Evolutionary conservation across 352 stramenopile genomes (phyloP).

Genomic region (Pythium insidiosum): DNA sequence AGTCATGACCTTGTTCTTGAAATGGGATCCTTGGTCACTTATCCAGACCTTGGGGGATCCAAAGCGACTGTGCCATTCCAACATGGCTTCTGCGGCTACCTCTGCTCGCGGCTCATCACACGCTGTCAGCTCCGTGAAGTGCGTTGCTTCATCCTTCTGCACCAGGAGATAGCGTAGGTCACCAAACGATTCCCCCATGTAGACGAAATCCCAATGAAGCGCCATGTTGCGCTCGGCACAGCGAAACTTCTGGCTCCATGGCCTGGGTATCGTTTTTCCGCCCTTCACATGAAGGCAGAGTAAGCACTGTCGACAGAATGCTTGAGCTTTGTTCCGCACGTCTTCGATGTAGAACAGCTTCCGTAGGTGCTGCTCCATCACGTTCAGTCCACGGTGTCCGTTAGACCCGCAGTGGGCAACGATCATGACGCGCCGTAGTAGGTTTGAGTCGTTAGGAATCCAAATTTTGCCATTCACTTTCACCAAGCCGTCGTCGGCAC

Average conservation of each 20-base stretch:
- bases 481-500: not conserved
- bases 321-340: not conserved
- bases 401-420: conserved; percentile 12
- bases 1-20: conserved; percentile 13
- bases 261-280: conserved; percentile 8
- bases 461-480: not conserved
- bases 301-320: conserved; percentile 3
- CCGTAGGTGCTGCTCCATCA: conserved; percentile 4
- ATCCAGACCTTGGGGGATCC: conserved; percentile 11
- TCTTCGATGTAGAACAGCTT: not conserved
- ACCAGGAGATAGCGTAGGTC: conserved; percentile 17
- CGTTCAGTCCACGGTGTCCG: conserved; percentile 8
- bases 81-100: conserved; percentile 11
- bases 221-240: conserved; percentile 9
- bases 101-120: conserved; percentile 13
- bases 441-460: conserved; percentile 5
- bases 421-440: conserved; percentile 3
- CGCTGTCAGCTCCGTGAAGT: conserved; percentile 19
- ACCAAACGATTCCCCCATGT: conserved; percentile 15
- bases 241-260: conserved; percentile 1
- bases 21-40: conserved; percentile 20
- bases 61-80: conserved; percentile 18
- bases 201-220: conserved; percentile 22
- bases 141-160: conserved; percentile 19
- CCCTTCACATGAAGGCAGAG: no score